phyloP scores from a whole-genome alignment of 2,329 filamentous ascomycete species.

The Microdochium bolleyi region DNA sequence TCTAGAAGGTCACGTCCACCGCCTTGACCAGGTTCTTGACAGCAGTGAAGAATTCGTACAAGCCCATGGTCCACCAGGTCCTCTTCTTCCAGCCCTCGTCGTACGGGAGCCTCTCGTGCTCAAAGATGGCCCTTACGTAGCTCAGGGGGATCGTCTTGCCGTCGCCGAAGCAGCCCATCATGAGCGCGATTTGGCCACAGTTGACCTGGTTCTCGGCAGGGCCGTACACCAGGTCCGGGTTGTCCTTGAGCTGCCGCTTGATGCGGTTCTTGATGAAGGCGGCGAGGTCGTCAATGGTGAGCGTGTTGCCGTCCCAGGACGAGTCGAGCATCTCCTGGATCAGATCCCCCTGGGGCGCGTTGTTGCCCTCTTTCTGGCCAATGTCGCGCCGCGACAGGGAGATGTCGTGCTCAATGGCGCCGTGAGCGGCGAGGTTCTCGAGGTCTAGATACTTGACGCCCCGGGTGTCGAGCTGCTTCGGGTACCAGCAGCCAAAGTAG shows the following conservation, averaged over 20 bases:
- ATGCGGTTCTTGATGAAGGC: not conserved
- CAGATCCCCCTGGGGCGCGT: not conserved
- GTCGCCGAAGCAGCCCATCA: slow-evolving; percentile 3
- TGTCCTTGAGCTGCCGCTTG: slow-evolving; percentile 1
- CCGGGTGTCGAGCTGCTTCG: not conserved
- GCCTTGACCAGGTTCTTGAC: slow-evolving; percentile 1
- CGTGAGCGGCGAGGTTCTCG: not conserved
- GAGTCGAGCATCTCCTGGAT: not conserved
- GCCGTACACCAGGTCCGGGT: slow-evolving; percentile 2
- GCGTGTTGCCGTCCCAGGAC: not conserved
- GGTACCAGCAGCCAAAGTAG: not conserved
- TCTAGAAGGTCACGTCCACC: not conserved
- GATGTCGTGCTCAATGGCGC: not conserved
- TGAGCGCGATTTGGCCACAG: slow-evolving; percentile 3
- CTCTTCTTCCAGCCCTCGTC: slow-evolving; percentile 4
- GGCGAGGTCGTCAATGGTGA: not conserved
- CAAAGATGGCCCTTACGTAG: slow-evolving; percentile 3
- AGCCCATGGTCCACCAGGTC: slow-evolving; percentile 3
- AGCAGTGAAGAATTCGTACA: slow-evolving; percentile 3
- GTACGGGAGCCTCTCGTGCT: slow-evolving; percentile 2
- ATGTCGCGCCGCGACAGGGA: not conserved
- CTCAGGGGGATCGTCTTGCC: slow-evolving; percentile 3
- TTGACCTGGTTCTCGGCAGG: slow-evolving; percentile 1
- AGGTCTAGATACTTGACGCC: not conserved
- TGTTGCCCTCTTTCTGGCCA: not conserved